A percentile compares a stretch with the other conserved stretches of the same genome.
Conservation (phyloP, 2,329 filamentous ascomycete species). For the Fusarium sp. region DNA sequence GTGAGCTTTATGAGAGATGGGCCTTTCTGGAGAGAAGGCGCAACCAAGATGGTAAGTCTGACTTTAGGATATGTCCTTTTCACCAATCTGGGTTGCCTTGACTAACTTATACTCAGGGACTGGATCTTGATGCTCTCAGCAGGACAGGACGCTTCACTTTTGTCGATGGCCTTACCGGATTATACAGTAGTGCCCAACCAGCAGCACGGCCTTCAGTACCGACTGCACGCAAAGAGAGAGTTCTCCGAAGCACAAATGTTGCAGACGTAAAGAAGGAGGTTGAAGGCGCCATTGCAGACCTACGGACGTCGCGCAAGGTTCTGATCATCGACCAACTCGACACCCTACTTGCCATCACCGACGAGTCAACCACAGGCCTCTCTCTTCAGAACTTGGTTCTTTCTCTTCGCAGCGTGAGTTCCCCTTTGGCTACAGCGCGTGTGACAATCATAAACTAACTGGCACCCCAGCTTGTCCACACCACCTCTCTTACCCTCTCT, state of each 20-base stretch:
- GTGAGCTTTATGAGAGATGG: conserved; percentile 86
- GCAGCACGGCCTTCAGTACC: background rate
- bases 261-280: conserved; percentile 55
- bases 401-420: conserved; percentile 71
- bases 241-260: conserved; percentile 49
- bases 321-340: conserved; percentile 76
- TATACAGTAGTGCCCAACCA: conserved; percentile 57
- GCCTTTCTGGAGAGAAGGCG: conserved; percentile 81
- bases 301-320: conserved; percentile 56
- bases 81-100: too few relatives aligned
- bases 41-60: conserved; percentile 70
- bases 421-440: background rate
- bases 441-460: conserved; percentile 1
- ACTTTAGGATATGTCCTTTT: too few relatives aligned
- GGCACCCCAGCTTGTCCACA: conserved; percentile 66
- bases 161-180: conserved; percentile 77
- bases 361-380: conserved; percentile 56
- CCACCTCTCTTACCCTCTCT: conserved; percentile 75
- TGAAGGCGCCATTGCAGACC: conserved; percentile 53
- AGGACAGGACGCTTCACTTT: conserved; percentile 74
- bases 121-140: conserved; percentile 74
- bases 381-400: conserved; percentile 69
- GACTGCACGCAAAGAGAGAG: conserved; percentile 26
- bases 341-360: conserved; percentile 70
- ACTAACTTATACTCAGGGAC: conserved; percentile 59